Evolutionary conservation across 306 rosid species (phyloP).

Genomic region (Casuarina equisetifolia): DNA sequence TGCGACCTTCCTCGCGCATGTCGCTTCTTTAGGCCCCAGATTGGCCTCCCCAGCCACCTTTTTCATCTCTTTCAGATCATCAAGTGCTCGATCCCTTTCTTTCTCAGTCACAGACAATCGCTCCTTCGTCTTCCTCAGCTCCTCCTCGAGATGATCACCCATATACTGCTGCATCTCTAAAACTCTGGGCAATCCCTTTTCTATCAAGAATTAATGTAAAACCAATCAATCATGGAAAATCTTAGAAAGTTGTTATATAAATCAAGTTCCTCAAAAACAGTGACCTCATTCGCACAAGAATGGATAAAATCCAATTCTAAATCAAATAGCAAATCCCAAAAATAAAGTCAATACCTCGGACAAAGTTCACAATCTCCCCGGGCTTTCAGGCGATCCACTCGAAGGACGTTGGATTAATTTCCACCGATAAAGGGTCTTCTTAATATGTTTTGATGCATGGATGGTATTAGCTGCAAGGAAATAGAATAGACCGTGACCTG

Average conservation of each 20-base stretch:
- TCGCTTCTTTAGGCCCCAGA: constrained; percentile 28
- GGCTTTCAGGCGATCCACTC: not conserved
- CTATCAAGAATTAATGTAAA: not conserved
- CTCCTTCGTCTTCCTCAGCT: constrained; percentile 24
- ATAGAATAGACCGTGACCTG: constrained; percentile 3
- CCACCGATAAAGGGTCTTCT: not conserved
- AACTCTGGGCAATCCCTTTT: not conserved
- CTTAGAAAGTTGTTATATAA: not conserved
- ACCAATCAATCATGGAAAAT: constrained; percentile 5
- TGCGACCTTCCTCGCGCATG: constrained; percentile 11
- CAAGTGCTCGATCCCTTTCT: constrained; percentile 37
- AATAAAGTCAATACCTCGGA: not conserved
- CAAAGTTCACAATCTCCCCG: not conserved
- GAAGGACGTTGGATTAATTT: not conserved
- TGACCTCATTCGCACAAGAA: not conserved
- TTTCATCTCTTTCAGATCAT: constrained; percentile 33
- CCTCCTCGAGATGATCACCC: constrained; percentile 33
- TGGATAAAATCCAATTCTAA: not conserved
- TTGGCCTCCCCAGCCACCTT: constrained; percentile 36
- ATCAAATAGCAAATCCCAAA: not conserved
- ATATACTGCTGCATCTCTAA: constrained; percentile 31
- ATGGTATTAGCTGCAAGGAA: not conserved
- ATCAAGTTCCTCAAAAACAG: not conserved
- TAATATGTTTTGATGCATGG: not conserved
- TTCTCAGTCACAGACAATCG: constrained; percentile 30